These are phyloP conservation scores for Neurospora sp. DNA, from an alignment of 495 filamentous ascomycete species.

Conservation along the genomic window DNA sequence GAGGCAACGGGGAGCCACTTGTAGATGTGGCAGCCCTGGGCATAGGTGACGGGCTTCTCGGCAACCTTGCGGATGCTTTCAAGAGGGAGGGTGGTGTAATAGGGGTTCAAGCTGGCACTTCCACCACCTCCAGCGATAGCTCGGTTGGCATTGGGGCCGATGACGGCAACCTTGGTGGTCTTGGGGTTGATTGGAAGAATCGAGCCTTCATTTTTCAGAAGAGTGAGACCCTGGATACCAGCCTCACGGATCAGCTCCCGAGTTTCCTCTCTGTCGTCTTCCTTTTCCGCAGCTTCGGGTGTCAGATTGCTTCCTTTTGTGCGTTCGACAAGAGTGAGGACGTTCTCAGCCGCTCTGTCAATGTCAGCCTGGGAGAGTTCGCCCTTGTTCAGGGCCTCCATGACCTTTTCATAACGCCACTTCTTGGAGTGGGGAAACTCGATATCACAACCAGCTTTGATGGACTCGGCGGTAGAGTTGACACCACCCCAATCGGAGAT, in stretches of 20 bases:
- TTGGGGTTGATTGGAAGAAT: conserved; percentile 57
- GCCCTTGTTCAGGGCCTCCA: conserved; percentile 53
- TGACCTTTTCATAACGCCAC: conserved; percentile 58
- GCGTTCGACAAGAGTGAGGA: conserved; percentile 57
- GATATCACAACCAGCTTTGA: conserved; percentile 66
- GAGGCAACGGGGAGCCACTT: conserved; percentile 58
- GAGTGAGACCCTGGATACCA: conserved; percentile 63
- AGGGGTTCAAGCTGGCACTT: conserved; percentile 67
- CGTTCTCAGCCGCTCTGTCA: conserved; percentile 48
- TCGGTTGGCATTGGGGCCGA: conserved; percentile 73
- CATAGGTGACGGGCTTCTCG: conserved; percentile 39
- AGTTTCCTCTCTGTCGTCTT: conserved; percentile 56
- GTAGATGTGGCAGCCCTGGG: conserved; percentile 47
- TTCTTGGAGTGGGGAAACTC: conserved; percentile 69
- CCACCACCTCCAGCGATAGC: conserved; percentile 75
- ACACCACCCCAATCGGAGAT: conserved; percentile 68
- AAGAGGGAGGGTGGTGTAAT: conserved; percentile 57
- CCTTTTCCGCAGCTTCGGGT: conserved; percentile 47
- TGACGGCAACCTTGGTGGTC: conserved; percentile 57
- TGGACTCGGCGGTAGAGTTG: conserved; percentile 60
- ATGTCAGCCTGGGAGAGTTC: conserved; percentile 40
- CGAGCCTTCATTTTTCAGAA: conserved; percentile 65
- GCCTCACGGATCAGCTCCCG: conserved; percentile 57
- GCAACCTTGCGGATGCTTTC: conserved; percentile 42
- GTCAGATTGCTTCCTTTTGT: conserved; percentile 53